A percentile compares a stretch with the other conserved stretches of the same genome.
Conservation (phyloP, 78 protist species). For the Thecamonas trahens region DNA sequence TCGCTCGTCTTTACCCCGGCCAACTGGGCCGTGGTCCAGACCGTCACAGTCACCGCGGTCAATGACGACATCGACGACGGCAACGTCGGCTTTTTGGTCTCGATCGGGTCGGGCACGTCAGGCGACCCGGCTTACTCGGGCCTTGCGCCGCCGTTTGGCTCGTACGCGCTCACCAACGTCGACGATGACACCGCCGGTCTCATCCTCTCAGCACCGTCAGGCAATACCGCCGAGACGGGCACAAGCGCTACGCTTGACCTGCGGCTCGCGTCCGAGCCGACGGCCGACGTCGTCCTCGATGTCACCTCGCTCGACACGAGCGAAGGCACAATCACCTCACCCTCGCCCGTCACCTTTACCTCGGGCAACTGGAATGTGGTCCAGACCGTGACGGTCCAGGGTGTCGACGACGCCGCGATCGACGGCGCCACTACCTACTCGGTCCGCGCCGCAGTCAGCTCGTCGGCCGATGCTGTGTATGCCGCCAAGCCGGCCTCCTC, state of each 20-base stretch:
- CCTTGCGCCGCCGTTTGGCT: background rate
- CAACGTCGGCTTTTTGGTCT: background rate
- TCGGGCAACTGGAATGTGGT: background rate
- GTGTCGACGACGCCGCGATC: background rate
- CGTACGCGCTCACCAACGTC: background rate
- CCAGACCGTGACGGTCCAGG: conserved; percentile 6
- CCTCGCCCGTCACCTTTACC: background rate
- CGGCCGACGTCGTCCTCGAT: background rate
- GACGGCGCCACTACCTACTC: background rate
- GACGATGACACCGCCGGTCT: background rate
- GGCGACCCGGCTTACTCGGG: background rate
- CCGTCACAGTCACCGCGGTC: background rate
- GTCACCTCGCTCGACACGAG: background rate
- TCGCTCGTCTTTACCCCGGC: background rate
- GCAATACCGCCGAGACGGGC: background rate
- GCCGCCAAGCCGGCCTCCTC: background rate
- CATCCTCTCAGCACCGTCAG: background rate
- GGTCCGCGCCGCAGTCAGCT: background rate
- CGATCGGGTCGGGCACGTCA: background rate
- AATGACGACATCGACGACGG: background rate
- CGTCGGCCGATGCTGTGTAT: background rate
- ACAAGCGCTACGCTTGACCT: background rate
- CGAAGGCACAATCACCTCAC: conserved; percentile 4
- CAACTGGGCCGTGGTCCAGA: background rate
- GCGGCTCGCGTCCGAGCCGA: background rate